phyloP scores from a whole-genome alignment of 1,284 basidiomycete species.

The Moesziomyces aphidis region DNA sequence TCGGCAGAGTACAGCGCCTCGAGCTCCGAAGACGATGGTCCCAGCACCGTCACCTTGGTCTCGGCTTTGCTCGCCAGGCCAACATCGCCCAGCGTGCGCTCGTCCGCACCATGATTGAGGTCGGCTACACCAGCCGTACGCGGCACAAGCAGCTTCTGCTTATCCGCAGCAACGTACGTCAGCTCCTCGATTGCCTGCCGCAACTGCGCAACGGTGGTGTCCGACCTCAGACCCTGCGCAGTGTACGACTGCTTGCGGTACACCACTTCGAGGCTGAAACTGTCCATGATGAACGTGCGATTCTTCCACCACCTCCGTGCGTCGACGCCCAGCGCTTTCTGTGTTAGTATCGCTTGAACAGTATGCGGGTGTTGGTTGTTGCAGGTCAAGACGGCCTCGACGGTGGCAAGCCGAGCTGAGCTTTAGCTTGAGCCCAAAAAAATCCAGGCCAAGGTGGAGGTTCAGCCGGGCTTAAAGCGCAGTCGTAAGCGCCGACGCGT shows the following conservation, averaged over 20 bases:
- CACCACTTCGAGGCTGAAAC: slow-evolving; percentile 17
- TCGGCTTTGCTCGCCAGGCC: slow-evolving; percentile 14
- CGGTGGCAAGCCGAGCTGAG: too few species aligned
- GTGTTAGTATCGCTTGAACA: background rate
- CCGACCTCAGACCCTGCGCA: slow-evolving; percentile 3
- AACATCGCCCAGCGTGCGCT: slow-evolving; percentile 20
- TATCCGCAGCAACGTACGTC: slow-evolving; percentile 37
- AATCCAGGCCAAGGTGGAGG: background rate
- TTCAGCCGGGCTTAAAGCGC: background rate
- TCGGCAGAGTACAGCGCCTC: slow-evolving; percentile 28
- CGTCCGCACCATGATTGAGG: slow-evolving; percentile 20
- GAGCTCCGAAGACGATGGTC: slow-evolving; percentile 44
- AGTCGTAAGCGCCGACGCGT: background rate
- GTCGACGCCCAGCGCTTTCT: background rate
- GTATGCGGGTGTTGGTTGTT: too few species aligned
- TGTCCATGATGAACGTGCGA: slow-evolving; percentile 8
- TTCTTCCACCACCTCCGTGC: background rate
- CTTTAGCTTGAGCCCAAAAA: background rate
- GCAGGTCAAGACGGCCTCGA: too few species aligned
- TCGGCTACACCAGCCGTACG: slow-evolving; percentile 30
- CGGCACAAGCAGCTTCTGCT: slow-evolving; percentile 53
- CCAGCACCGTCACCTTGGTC: slow-evolving; percentile 46
- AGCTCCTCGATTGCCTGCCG: slow-evolving; percentile 33
- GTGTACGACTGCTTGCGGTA: slow-evolving; percentile 34
- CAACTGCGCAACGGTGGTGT: slow-evolving; percentile 23